These are phyloP conservation scores for Cetradonia linearis DNA, from an alignment of 495 filamentous ascomycete species.

Conservation along the genomic window DNA sequence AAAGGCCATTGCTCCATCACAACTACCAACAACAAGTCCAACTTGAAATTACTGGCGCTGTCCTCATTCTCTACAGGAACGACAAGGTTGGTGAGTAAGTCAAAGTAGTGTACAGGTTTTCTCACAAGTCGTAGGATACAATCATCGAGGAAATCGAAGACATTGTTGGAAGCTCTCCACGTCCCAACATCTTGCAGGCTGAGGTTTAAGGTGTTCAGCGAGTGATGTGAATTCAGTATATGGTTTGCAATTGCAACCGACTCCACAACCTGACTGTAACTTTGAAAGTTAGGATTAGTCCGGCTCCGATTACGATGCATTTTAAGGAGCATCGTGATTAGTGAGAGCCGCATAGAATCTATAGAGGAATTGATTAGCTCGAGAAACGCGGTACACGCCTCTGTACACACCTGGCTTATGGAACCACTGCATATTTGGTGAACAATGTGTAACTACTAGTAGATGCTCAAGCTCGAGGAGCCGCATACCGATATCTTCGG, in stretches of 20 bases:
- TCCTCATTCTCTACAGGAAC: slow-evolving; percentile 19
- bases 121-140: slow-evolving; percentile 60
- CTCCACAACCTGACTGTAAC: slow-evolving; percentile 30
- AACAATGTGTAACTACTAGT: slow-evolving; percentile 64
- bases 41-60: slow-evolving; percentile 12
- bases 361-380: slow-evolving; percentile 15
- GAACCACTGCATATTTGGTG: slow-evolving; percentile 76
- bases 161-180: slow-evolving; percentile 19
- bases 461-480: slow-evolving; percentile 64
- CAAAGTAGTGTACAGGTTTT: slow-evolving; percentile 61
- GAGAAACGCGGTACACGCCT: not conserved
- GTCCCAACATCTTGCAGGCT: slow-evolving; percentile 32
- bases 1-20: slow-evolving; percentile 73
- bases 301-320: slow-evolving; percentile 38
- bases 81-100: slow-evolving; percentile 37
- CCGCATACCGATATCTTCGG: slow-evolving; percentile 42
- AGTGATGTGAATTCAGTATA: slow-evolving; percentile 36
- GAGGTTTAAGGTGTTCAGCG: slow-evolving; percentile 44
- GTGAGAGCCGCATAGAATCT: slow-evolving; percentile 41
- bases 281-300: slow-evolving; percentile 19
- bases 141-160: slow-evolving; percentile 67
- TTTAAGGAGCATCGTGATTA: slow-evolving; percentile 53
- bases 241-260: slow-evolving; percentile 42
- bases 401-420: slow-evolving; percentile 44
- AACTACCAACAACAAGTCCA: slow-evolving; percentile 49